Evolutionary conservation across 164 flowering plant species (phyloP), one percentile per base, ranked within the genome.

Genomic region (Stephania japonica): DNA sequence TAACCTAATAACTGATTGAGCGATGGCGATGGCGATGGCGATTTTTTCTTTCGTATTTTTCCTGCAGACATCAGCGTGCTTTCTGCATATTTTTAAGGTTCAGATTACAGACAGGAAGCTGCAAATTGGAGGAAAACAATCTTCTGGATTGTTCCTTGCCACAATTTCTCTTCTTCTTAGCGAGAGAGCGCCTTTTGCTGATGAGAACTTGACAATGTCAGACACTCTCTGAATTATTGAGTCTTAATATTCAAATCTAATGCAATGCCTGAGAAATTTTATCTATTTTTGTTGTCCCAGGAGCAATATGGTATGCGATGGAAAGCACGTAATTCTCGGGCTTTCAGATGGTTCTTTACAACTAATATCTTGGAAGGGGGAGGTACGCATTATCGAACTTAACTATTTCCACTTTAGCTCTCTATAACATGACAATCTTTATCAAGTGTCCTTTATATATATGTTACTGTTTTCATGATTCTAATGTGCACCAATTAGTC

Each of bases 331-430:
- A 81, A 81, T 93, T 4, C 74, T 92, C 75, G 99, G 99, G 75
- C 97, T 95, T 73, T 89, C 95, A 32, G 81, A 87, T 86, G 97
- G 99, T 74, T 89, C 91, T 56, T 73, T 95, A 47, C 91, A 87
- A 79, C 78, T 82, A 73, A 85, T 91, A 77, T 93, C 99, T 43
- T 95, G 99, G 99, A 93, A 90, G 81, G 99, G 98, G 70, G 99
- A 95, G 99, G 98, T 95, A 89, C 76, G 53, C 59, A 47, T 32
- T 9, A 41, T 4, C 5, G 25, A 19, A n/a, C 14, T 2, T 66
- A 3, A 14, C 41, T 26, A 16, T 16, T 53, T 4, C 61, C 19
- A 13, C 18, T 65, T 32, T 0, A 32, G 38, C 67, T 65, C 27
- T 65, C 27, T 65, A 13, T 23, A 65, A 16, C 41, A 25, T 11